Percentiles rank a stretch among this genome's conserved stretches.
Evolutionary conservation across 352 stramenopile genomes (phyloP).

Genomic region (Phytophthora colocasiae): DNA sequence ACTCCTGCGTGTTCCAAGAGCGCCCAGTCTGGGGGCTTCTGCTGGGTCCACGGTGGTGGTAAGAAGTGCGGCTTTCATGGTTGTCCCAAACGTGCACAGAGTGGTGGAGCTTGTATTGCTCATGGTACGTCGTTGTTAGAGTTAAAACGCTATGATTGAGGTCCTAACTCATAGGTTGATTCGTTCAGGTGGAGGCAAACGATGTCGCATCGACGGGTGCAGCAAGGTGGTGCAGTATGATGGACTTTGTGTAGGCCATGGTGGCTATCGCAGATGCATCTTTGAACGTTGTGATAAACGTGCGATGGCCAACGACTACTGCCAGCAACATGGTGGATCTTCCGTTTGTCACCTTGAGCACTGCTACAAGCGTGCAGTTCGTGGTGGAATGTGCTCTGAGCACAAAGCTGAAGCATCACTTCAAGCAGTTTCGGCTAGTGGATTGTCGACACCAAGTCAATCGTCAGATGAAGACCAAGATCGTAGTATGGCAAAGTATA

Average conservation of each 20-base stretch:
- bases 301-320: conserved; percentile 56
- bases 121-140: conserved; percentile 36
- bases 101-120: conserved; percentile 54
- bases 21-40: conserved; percentile 47
- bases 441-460: conserved; percentile 13
- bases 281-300: conserved; percentile 44
- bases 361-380: conserved; percentile 36
- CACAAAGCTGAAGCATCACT: conserved; percentile 31
- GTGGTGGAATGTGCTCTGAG: conserved; percentile 36
- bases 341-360: conserved; percentile 24
- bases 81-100: conserved; percentile 57
- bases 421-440: conserved; percentile 4
- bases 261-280: conserved; percentile 57
- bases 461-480: conserved; percentile 12
- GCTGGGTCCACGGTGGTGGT: conserved; percentile 58
- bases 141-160: too few species aligned
- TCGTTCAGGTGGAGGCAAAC: conserved; percentile 52
- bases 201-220: conserved; percentile 55
- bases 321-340: conserved; percentile 50
- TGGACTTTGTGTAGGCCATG: conserved; percentile 60
- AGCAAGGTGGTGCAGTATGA: conserved; percentile 77
- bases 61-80: conserved; percentile 60
- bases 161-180: too few species aligned
- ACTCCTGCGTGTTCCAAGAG: conserved; percentile 33
- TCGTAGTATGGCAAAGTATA: neutral